phyloP scores from a whole-genome alignment of 108 stramenopile genomes.

The Skeletonema marinoi region DNA sequence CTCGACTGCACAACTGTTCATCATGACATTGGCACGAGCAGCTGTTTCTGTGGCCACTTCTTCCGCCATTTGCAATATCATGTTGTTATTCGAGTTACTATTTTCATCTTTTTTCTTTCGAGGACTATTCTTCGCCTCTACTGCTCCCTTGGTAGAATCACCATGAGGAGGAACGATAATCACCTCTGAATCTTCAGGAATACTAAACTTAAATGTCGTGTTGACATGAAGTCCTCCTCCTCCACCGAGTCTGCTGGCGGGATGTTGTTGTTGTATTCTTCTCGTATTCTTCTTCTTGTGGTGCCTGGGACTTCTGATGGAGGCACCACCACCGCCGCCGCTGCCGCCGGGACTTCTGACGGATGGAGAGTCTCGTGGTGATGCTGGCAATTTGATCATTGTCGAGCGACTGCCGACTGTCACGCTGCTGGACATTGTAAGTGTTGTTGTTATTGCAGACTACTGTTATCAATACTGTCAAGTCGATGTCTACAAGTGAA shows the following conservation, averaged over 20 bases:
- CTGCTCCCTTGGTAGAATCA: too few species aligned
- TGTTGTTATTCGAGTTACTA: not conserved
- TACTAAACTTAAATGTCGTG: not conserved
- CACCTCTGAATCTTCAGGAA: not conserved
- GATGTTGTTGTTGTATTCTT: not conserved
- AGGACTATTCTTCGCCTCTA: not conserved
- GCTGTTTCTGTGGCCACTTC: not conserved
- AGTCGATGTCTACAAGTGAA: not conserved
- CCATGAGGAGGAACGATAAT: not conserved
- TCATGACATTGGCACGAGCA: not conserved
- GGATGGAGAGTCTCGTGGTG: not conserved
- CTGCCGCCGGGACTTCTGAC: not conserved
- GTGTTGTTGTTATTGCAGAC: not conserved
- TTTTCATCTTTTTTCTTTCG: not conserved
- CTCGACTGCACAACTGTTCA: not conserved
- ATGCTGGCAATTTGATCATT: not conserved
- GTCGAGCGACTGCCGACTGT: not conserved
- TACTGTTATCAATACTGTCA: not conserved
- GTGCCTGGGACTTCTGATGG: not conserved
- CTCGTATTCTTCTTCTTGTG: not conserved
- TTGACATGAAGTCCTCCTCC: not conserved
- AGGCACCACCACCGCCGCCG: not conserved
- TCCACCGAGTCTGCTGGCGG: not conserved
- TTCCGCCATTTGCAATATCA: not conserved
- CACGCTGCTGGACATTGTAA: not conserved